Evolutionary conservation across 305 asterid genomes (phyloP), one percentile per base, ranked within the genome.

Genomic region (Nicotiana rustica): DNA sequence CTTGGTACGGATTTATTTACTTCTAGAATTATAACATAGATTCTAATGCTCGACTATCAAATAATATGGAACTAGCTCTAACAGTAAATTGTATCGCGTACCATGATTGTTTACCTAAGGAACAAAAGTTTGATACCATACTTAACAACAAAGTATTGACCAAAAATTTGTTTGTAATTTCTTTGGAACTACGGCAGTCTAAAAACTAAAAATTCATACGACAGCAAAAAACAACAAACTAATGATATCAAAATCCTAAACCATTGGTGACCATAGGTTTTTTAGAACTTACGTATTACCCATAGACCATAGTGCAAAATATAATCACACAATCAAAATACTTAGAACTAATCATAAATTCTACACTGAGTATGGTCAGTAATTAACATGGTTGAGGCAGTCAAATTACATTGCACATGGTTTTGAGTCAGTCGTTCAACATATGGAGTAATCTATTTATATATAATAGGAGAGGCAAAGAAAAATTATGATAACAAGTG

Each of bases 101-200:
- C 41, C 41, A 21, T 21, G 62, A 19, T 73, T 73, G 79, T 47
- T 71, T 21, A 71, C 60, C 10, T 6, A 12, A 44, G 19, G 36
- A 69, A 71, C 47, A n/a, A 19, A 44, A 1, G 61, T 47, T 44
- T 5, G 61, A 38, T 44, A 44, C 78, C 61, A 47, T 71, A 19
- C 78, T 71, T 71, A 19, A 71, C 21, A 47, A 5, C 79, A 21
- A 71, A 47, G 62, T 17, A 19, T 71, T 21, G 79, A 19, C 79
- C 41, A 71, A 71, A 71, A 12, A 21, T 6, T 3, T 13, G 25
- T 41, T 25, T 71, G 36, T 71, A 19, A 71, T 71, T 71, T 47
- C 78, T 47, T 71, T 47, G 78, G 60, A 44, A 61, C 60, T 47
- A 71, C 61, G 61, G 78, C 57, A 19, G 41, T 73, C 41, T 21